Evolutionary conservation across 106 monocot genomes (phyloP).

Genomic region (Dactylorhiza incarnata): DNA sequence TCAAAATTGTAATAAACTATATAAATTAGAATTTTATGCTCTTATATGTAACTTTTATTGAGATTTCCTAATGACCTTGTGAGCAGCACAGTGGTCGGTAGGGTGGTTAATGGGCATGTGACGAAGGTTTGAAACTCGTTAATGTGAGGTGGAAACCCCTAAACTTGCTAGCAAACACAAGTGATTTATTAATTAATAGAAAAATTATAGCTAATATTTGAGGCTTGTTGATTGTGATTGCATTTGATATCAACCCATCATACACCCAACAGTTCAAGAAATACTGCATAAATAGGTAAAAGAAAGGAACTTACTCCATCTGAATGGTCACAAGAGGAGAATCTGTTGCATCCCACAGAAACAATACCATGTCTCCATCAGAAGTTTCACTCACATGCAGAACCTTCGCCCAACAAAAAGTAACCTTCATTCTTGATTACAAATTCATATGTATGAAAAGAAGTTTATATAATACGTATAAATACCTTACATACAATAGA

Average conservation of each 20-base stretch:
- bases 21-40: too few relatives aligned
- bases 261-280: not conserved
- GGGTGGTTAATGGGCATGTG: too few relatives aligned
- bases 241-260: not conserved
- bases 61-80: too few relatives aligned
- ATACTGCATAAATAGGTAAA: not conserved
- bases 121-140: too few relatives aligned
- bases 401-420: slow-evolving; percentile 32
- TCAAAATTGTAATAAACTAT: too few relatives aligned
- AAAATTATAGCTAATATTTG: not conserved
- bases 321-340: slow-evolving; percentile 30
- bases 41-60: too few relatives aligned
- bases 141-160: too few relatives aligned
- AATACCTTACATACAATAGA: slow-evolving; percentile 8
- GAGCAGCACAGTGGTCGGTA: too few relatives aligned
- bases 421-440: not conserved
- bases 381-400: slow-evolving; percentile 49
- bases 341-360: slow-evolving; percentile 90
- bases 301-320: slow-evolving; percentile 18
- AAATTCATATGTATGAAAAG: not conserved
- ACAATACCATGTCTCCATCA: slow-evolving; percentile 36
- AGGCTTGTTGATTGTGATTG: not conserved
- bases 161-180: too few relatives aligned
- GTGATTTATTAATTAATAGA: too few relatives aligned
- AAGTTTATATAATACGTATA: not conserved